These are phyloP conservation scores for Botrytis porri DNA, from an alignment of 2,329 filamentous ascomycete species.

Conservation along the genomic window DNA sequence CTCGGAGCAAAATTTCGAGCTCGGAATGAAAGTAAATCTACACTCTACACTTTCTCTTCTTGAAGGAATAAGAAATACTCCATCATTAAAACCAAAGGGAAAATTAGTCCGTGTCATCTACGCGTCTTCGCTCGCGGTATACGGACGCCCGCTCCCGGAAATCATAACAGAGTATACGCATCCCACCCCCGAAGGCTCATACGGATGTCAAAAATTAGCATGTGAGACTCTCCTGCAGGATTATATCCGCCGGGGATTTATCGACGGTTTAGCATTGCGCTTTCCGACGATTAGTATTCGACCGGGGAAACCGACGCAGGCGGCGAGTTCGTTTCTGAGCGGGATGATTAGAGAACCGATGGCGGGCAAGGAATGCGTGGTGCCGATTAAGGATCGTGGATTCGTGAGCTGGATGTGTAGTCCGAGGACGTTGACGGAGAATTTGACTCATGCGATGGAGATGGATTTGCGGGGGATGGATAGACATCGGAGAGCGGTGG, in stretches of 20 bases:
- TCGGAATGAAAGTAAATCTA: slow-evolving; percentile 55
- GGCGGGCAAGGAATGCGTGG: slow-evolving; percentile 51
- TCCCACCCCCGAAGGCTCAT: slow-evolving; percentile 56
- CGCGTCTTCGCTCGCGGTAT: slow-evolving; percentile 58
- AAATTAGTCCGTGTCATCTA: slow-evolving; percentile 53
- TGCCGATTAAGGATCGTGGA: slow-evolving; percentile 49
- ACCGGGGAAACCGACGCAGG: slow-evolving; percentile 57
- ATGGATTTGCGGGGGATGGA: slow-evolving; percentile 42
- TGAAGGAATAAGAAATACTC: slow-evolving; percentile 45
- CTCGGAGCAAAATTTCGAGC: slow-evolving; percentile 56
- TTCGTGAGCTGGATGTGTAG: slow-evolving; percentile 55
- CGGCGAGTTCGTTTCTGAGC: slow-evolving; percentile 58
- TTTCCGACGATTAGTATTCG: slow-evolving; percentile 61
- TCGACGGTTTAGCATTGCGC: slow-evolving; percentile 55
- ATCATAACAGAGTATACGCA: slow-evolving; percentile 46
- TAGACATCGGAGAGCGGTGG: slow-evolving; percentile 50
- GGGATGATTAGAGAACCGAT: slow-evolving; percentile 62
- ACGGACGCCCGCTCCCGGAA: slow-evolving; percentile 50
- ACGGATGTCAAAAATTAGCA: slow-evolving; percentile 62
- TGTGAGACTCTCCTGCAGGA: slow-evolving; percentile 58
- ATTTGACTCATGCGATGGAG: slow-evolving; percentile 47
- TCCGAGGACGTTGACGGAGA: slow-evolving; percentile 51
- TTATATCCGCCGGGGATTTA: slow-evolving; percentile 52
- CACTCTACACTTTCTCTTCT: slow-evolving; percentile 54
- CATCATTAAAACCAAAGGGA: slow-evolving; percentile 30